Evolutionary conservation across 176 grass and related monocot genomes (phyloP), one percentile per base, ranked within the genome.

Genomic region (Triticum timopheevii): DNA sequence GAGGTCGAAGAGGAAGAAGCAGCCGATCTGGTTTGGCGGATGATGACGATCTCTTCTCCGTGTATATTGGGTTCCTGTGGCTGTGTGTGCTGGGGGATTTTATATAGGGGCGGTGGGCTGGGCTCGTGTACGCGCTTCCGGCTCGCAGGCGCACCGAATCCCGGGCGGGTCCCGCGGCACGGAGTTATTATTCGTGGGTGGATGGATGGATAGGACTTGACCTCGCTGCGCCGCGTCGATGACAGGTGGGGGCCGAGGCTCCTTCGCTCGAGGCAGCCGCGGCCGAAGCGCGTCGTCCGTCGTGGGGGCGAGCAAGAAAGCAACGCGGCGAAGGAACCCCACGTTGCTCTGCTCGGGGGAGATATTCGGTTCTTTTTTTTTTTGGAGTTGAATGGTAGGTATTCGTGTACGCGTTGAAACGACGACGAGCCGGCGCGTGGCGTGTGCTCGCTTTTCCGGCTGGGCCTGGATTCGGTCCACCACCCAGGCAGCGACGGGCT

Each of bases 311-410:
- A 73, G 6, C 5, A 23, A 45, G 11, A 42, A 42, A 24, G 24
- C 44, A 11, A 76, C 73, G 73, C 45, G 73, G 73, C 73, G 73
- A 76, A 76, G 73, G 73, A 50, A 76, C 24, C 72, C 72, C 42
- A 75, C 72, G 54, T 22, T 22, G 19, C 8, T 73, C 28, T 17
- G 23, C 23, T 28, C 13, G 13, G 71, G 13, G 36, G 10, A 42
- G 44, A 72, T 73, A 73, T 73, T 73, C 12, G 11, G 36, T 38
- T 38, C 7, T 38, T 38, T 38, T 38, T 38, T 38, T 36, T 30
- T 38, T 38, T 38, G 1, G 36, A 38, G 36, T 38, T 38, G 36
- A 38, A 38, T 38, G 31, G 31, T 2, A 31, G 31, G 24, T 72
- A 7, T 5, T 34, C 40, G 40, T 4, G 44, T 50, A 15, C 44